These are phyloP conservation scores for Tausonia pullulans DNA, from an alignment of 1,284 basidiomycete genomes.

Conservation along the genomic window DNA sequence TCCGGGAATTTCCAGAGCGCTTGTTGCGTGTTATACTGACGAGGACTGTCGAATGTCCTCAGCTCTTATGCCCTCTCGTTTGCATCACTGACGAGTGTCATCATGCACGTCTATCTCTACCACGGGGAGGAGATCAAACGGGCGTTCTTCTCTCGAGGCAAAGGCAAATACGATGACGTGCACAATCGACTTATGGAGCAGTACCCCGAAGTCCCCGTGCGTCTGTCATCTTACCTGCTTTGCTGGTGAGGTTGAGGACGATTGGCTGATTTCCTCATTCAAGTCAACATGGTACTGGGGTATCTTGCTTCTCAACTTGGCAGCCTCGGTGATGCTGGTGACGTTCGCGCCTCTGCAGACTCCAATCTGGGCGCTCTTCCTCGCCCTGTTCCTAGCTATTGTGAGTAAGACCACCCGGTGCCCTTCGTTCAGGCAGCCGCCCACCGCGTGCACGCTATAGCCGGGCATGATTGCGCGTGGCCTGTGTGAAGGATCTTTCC, in stretches of 20 bases:
- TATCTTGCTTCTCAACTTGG: slow-evolving; percentile 30
- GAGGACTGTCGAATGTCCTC: neutral
- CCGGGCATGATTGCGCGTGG: too few relatives aligned
- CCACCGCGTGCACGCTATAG: too few relatives aligned
- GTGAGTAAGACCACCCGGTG: slow-evolving; percentile 15
- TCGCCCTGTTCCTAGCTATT: slow-evolving; percentile 37
- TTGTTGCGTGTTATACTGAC: neutral
- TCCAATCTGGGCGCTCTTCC: slow-evolving; percentile 35
- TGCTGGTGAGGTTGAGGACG: too few relatives aligned
- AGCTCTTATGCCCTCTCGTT: slow-evolving; percentile 36
- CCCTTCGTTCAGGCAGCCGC: neutral
- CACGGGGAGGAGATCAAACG: slow-evolving; percentile 39
- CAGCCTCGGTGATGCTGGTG: slow-evolving; percentile 35
- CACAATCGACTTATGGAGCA: slow-evolving; percentile 26
- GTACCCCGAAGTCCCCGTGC: neutral
- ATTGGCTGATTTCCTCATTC: slow-evolving; percentile 10
- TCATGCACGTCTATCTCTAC: slow-evolving; percentile 42
- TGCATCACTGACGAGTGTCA: slow-evolving; percentile 38
- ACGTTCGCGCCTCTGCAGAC: slow-evolving; percentile 35
- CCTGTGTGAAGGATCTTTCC: neutral
- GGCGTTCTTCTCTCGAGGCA: slow-evolving; percentile 31
- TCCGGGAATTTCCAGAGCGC: too few relatives aligned
- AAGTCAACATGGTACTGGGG: slow-evolving; percentile 29
- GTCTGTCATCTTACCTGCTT: too few relatives aligned
- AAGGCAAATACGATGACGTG: slow-evolving; percentile 26